Conservation (phyloP, 108 stramenopile genomes). For the Nitzschia sp. region DNA sequence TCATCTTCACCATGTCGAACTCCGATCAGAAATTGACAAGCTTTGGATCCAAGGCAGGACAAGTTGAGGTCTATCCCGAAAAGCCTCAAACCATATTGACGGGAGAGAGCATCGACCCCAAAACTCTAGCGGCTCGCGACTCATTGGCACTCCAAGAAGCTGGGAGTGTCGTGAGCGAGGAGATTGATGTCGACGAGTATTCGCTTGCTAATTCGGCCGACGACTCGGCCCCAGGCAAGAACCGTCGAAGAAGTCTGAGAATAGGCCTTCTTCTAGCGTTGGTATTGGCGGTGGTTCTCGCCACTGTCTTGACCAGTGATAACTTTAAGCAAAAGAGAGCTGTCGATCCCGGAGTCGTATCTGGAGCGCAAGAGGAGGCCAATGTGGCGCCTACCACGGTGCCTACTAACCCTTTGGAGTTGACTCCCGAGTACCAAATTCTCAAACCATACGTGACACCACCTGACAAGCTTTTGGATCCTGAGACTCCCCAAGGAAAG, state of each 20-base stretch:
- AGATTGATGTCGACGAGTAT: background rate
- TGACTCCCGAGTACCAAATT: constrained; percentile 8
- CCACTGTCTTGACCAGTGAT: constrained; percentile 1
- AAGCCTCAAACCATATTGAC: background rate
- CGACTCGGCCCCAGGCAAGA: background rate
- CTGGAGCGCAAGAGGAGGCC: background rate
- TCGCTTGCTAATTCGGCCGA: background rate
- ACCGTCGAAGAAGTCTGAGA: background rate
- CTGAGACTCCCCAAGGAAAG: constrained; percentile 33
- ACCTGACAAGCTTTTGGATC: constrained; percentile 21
- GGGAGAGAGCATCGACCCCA: background rate
- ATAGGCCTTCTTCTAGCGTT: background rate
- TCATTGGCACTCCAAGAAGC: constrained; percentile 5
- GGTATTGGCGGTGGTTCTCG: constrained; percentile 3
- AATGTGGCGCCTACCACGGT: background rate
- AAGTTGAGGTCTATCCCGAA: background rate
- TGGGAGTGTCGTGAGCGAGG: background rate
- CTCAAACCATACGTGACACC: constrained; percentile 7
- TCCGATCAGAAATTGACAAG: background rate
- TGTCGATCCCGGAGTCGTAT: background rate
- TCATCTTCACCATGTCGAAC: too few relatives aligned
- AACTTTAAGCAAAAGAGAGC: background rate
- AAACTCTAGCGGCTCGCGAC: background rate
- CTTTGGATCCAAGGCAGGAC: background rate
- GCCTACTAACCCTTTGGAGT: background rate